Conservation (phyloP, 139 green algal species). For the Chlamydomonas sp. region DNA sequence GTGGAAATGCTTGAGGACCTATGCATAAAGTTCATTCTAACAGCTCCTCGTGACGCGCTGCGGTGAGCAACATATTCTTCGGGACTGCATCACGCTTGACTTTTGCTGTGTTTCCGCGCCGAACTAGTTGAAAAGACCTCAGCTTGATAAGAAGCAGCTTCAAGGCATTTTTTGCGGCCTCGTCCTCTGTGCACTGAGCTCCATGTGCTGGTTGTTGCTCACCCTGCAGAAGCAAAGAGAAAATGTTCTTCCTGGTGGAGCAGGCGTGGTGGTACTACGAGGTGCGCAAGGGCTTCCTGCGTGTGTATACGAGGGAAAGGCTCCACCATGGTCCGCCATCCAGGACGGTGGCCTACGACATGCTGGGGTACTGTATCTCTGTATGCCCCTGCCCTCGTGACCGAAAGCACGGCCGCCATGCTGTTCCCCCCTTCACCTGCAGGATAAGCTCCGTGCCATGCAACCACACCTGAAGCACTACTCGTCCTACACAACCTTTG, state of each 20-base stretch:
- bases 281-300: slow-evolving; percentile 50
- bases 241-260: slow-evolving; percentile 93
- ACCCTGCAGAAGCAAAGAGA: slow-evolving; percentile 79
- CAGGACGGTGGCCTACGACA: too few species aligned
- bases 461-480: slow-evolving; percentile 20
- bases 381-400: too few species aligned
- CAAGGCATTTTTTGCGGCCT: too few species aligned
- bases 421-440: neutral
- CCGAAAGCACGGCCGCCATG: neutral
- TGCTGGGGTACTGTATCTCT: too few species aligned
- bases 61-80: neutral
- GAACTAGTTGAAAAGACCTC: too few species aligned
- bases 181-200: neutral
- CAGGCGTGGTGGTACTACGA: slow-evolving; percentile 98
- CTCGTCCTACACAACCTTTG: slow-evolving; percentile 37
- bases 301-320: neutral
- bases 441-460: slow-evolving; percentile 35
- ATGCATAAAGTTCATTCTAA: slow-evolving; percentile 29
- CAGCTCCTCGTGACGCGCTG: slow-evolving; percentile 13
- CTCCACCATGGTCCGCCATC: too few species aligned
- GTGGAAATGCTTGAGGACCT: slow-evolving; percentile 26
- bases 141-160: too few species aligned
- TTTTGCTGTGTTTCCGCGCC: too few species aligned
- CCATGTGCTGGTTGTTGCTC: neutral
- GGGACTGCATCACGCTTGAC: neutral